phyloP scores from a whole-genome alignment of 495 filamentous ascomycete species.

The Aspergillus campestris region DNA sequence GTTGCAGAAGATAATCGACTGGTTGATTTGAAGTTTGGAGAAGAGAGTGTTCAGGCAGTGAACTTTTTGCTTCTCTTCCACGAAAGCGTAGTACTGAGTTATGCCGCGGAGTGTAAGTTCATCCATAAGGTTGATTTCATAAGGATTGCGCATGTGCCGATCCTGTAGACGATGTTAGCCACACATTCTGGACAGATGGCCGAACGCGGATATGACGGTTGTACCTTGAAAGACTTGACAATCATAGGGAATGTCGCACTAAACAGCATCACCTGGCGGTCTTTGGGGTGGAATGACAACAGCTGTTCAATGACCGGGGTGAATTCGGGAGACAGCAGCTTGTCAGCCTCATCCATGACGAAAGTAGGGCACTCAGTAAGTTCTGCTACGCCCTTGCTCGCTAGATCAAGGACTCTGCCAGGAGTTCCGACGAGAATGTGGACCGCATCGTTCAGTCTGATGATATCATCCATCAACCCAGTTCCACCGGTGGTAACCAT shows the following conservation, averaged over 20 bases:
- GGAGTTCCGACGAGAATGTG: constrained; percentile 98
- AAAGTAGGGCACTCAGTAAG: constrained; percentile 95
- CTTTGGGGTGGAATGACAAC: constrained; percentile 85
- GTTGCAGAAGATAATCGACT: constrained; percentile 99
- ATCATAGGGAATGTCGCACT: constrained; percentile 94
- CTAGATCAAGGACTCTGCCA: constrained; percentile 87
- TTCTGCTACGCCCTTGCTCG: constrained; percentile 90
- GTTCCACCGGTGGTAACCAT: constrained; percentile 99
- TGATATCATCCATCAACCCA: constrained; percentile 90
- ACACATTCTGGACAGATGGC: neutral
- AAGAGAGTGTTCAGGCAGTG: constrained; percentile 99
- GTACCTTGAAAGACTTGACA: constrained; percentile 87
- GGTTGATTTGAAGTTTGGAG: constrained; percentile 98
- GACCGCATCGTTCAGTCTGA: constrained; percentile 85
- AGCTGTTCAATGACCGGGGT: constrained; percentile 95
- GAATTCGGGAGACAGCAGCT: constrained; percentile 91
- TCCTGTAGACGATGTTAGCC: constrained; percentile 41
- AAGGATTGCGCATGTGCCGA: constrained; percentile 90
- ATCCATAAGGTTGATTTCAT: constrained; percentile 99
- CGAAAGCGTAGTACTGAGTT: constrained; percentile 98
- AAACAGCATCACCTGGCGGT: constrained; percentile 98
- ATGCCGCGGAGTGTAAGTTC: constrained; percentile 97
- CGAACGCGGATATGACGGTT: neutral
- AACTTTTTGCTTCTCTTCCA: constrained; percentile 98
- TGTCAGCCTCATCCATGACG: constrained; percentile 99